phyloP scores from a whole-genome alignment of 768 basidiomycete species.

The Pleurotus tuber-regium region DNA sequence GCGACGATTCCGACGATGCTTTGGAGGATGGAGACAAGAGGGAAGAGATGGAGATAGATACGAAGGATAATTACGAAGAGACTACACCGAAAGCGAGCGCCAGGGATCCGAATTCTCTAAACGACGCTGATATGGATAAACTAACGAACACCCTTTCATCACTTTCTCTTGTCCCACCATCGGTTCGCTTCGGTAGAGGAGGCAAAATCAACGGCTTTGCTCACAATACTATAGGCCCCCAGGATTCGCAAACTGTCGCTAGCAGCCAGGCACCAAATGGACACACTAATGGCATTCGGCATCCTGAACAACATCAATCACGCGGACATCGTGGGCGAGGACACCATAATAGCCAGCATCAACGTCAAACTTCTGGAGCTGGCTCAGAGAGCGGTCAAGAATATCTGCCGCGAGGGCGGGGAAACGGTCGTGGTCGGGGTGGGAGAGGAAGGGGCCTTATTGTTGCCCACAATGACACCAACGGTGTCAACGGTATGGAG shows the following conservation, averaged over 20 bases:
- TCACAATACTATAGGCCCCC: slow-evolving; percentile 4
- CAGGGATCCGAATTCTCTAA: slow-evolving; percentile 12
- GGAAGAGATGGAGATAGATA: slow-evolving; percentile 7
- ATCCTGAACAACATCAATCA: neutral
- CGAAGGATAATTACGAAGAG: slow-evolving; percentile 13
- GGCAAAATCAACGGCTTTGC: slow-evolving; percentile 54
- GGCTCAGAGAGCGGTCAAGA: neutral
- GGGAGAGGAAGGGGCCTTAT: neutral
- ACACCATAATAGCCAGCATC: neutral
- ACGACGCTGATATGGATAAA: slow-evolving; percentile 37
- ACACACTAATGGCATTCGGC: neutral
- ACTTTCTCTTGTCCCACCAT: slow-evolving; percentile 60
- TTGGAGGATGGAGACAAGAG: slow-evolving; percentile 17
- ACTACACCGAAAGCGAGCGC: slow-evolving; percentile 17
- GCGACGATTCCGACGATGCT: slow-evolving; percentile 24
- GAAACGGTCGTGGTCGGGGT: neutral
- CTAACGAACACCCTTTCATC: slow-evolving; percentile 49
- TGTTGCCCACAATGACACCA: neutral
- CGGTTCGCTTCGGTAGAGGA: slow-evolving; percentile 74
- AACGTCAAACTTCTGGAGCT: neutral
- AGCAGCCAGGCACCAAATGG: neutral
- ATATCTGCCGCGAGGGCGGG: neutral
- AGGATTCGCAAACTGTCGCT: neutral
- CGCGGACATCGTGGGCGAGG: neutral
- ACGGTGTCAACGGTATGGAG: neutral